phyloP scores from a whole-genome alignment of 1,284 basidiomycete genomes.

The Porogramme epimiltina region DNA sequence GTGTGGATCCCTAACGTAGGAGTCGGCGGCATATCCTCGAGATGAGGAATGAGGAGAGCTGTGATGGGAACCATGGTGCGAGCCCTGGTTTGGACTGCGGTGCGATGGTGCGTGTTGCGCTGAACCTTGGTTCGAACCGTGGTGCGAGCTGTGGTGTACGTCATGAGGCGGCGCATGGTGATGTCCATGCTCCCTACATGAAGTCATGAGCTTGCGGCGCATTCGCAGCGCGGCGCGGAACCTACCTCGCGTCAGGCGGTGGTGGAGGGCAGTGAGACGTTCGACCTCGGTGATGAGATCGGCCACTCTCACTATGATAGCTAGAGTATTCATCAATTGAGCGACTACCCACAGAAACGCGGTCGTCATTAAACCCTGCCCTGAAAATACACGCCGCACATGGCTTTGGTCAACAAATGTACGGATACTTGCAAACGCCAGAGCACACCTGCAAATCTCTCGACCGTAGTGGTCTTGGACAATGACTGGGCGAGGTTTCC shows the following conservation, averaged over 20 bases:
- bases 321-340: constrained; percentile 18
- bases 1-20: constrained; percentile 20
- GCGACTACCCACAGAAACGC: constrained; percentile 21
- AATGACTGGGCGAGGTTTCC: constrained; percentile 30
- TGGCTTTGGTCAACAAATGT: not conserved
- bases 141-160: not conserved
- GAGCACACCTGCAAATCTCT: constrained; percentile 31
- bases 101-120: too few species aligned
- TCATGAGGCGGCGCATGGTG: not conserved
- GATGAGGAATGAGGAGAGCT: constrained; percentile 8
- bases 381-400: constrained; percentile 8
- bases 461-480: constrained; percentile 32
- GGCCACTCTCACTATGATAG: constrained; percentile 16
- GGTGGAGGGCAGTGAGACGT: constrained; percentile 4
- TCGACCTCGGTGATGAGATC: constrained; percentile 18
- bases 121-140: not conserved
- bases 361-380: constrained; percentile 29
- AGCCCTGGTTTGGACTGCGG: too few species aligned
- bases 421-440: not conserved
- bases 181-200: not conserved
- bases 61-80: constrained; percentile 4
- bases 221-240: not conserved
- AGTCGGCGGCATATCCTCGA: constrained; percentile 6
- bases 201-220: not conserved
- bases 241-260: constrained; percentile 8